Base-by-base conservation (phyloP, 78 protist genomes). In the Cavenderia fasciculata region DNA sequence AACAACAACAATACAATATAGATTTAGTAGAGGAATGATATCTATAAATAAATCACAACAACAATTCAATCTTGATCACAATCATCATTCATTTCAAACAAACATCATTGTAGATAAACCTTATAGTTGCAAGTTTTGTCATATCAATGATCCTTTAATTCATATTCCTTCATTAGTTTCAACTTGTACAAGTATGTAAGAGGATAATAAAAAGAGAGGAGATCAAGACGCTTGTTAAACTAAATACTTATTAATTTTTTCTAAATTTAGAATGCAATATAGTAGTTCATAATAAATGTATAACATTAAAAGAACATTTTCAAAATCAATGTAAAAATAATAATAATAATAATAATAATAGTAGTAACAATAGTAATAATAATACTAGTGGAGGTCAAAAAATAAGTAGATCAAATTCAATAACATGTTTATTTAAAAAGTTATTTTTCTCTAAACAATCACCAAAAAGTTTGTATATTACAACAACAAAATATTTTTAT, bases 221-320 rank as follows among this genome's bases (percentile, higher is more conserved):
- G 54, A 49, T 4, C n/a, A 8, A 27, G 4, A 5, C 36, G 31
- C 16, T 61, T 34, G 69, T 61, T 38, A 61, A 31, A 3, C 4
- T 29, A 4, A 4, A 27, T 4, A 8, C n/a, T 16, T 27, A 49
- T 49, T 14, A 49, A 49, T 49, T 14, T 18, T 49, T 14, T 49
- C 4, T 16, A 31, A 4, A 7, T n/a, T 31, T 40, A 63, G 72
- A 21, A 40, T 63, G 72, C n/a, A 43, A 63, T 2, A 63, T 63
- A 27, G 72, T 63, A 36, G 72, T 63, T 63, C 72, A 63, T 63
- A 63, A 63, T 40, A 63, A 63, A 63, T 63, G 72, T 63, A 63
- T 63, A 21, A 19, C 18, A 21, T 40, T 63, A 21, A 63, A 63
- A 38, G 72, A 63, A 4, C 38, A 63, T 63, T 11, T n/a, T 63